phyloP scores from a whole-genome alignment of 2,329 filamentous ascomycete species.

The Tolypocladium guangdongense region DNA sequence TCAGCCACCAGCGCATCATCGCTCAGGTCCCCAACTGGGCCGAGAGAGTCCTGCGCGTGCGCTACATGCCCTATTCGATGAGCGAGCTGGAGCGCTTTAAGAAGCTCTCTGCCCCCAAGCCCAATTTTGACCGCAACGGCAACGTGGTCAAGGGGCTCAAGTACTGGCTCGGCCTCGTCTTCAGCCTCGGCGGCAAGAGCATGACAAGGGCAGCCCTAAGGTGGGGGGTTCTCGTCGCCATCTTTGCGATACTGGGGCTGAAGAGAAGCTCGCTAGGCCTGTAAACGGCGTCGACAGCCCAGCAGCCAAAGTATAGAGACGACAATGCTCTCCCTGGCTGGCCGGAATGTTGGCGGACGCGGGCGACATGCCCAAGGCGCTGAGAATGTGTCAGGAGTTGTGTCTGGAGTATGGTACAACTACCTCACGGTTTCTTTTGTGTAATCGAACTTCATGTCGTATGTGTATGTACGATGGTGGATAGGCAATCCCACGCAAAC shows the following conservation, averaged over 20 bases:
- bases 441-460: background rate
- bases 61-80: conserved; percentile 53
- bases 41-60: conserved; percentile 46
- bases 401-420: background rate
- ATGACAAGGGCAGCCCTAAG: conserved; percentile 38
- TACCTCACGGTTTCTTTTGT: background rate
- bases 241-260: conserved; percentile 24
- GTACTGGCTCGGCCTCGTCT: conserved; percentile 43
- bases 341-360: background rate
- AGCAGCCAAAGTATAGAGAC: background rate
- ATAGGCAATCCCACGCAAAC: background rate
- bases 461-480: background rate
- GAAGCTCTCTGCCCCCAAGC: conserved; percentile 31
- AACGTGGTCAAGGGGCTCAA: conserved; percentile 35
- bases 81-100: conserved; percentile 33
- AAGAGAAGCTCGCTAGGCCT: conserved; percentile 22
- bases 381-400: background rate
- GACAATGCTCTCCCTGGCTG: background rate
- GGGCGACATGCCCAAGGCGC: background rate
- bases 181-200: conserved; percentile 39
- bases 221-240: conserved; percentile 33
- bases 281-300: conserved; percentile 9
- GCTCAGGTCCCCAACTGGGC: conserved; percentile 25
- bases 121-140: conserved; percentile 53
- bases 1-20: conserved; percentile 28